These are phyloP conservation scores for Lecanicillium sp. DNA, from an alignment of 2,329 filamentous ascomycete genomes.

Conservation along the genomic window DNA sequence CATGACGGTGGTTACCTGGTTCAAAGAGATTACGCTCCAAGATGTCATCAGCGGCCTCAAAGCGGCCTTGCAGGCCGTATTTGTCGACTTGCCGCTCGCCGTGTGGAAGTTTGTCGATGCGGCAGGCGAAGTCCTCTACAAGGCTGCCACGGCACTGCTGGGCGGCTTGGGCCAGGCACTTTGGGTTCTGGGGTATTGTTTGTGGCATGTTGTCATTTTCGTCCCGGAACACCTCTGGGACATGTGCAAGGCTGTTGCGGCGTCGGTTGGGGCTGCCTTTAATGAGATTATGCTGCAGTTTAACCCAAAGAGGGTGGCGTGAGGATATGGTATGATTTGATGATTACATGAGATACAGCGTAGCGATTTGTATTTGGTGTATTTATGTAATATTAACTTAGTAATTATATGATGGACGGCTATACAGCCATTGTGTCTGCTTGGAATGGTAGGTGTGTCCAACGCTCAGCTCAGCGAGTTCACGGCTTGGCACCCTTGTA, in stretches of 20 bases:
- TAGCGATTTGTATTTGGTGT: too few relatives aligned
- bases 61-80: slow-evolving; percentile 20
- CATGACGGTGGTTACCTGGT: slow-evolving; percentile 24
- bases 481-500: too few relatives aligned
- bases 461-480: too few relatives aligned
- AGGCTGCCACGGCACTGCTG: slow-evolving; percentile 21
- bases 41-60: slow-evolving; percentile 30
- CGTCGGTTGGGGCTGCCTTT: slow-evolving; percentile 20
- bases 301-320: slow-evolving; percentile 24
- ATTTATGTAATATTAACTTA: too few relatives aligned
- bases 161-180: slow-evolving; percentile 21
- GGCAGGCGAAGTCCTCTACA: slow-evolving; percentile 16
- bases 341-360: too few relatives aligned
- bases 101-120: slow-evolving; percentile 16
- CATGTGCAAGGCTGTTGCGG: slow-evolving; percentile 22
- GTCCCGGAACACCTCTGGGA: slow-evolving; percentile 24
- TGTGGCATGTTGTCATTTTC: slow-evolving; percentile 24
- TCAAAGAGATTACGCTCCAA: slow-evolving; percentile 26
- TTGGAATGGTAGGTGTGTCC: too few relatives aligned
- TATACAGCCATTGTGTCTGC: too few relatives aligned
- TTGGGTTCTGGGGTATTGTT: slow-evolving; percentile 15
- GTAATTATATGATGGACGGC: too few relatives aligned
- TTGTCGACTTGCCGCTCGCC: slow-evolving; percentile 21
- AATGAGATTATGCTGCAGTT: slow-evolving; percentile 28
- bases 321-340: too few relatives aligned